Percentiles rank a stretch among this genome's conserved stretches.
Evolutionary conservation across 1,284 basidiomycete species (phyloP).

Genomic region (Cutaneotrichosporon mucoides): DNA sequence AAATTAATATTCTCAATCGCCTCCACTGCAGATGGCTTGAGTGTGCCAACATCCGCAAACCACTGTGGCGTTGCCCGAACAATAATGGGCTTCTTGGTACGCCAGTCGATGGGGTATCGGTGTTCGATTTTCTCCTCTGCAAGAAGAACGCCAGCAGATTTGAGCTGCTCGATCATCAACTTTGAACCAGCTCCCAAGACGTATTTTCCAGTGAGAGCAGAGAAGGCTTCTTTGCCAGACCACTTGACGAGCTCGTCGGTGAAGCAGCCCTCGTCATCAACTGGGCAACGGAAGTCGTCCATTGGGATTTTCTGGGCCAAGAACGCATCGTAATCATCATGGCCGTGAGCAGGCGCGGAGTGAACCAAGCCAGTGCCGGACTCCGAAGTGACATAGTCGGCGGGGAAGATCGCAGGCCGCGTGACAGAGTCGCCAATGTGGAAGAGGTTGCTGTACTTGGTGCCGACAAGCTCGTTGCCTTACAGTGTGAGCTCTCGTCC

Average conservation of each 20-base stretch:
- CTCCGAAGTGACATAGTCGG: conserved; percentile 71
- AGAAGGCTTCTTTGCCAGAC: conserved; percentile 48
- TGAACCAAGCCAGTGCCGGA: conserved; percentile 97
- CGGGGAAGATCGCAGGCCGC: conserved; percentile 52
- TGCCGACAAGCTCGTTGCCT: conserved; percentile 64
- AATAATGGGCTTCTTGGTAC: conserved; percentile 88
- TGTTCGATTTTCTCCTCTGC: conserved; percentile 73
- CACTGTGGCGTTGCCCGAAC: conserved; percentile 94
- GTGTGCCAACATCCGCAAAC: conserved; percentile 86
- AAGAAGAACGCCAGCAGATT: conserved; percentile 58
- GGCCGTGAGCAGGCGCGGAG: conserved; percentile 90
- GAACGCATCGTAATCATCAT: conserved; percentile 83
- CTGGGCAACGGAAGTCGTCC: conserved; percentile 61
- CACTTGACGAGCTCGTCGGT: conserved; percentile 57
- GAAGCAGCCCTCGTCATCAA: conserved; percentile 75
- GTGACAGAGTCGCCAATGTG: conserved; percentile 54
- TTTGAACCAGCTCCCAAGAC: conserved; percentile 70
- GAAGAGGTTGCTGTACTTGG: conserved; percentile 69
- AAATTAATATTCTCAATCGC: conserved; percentile 74
- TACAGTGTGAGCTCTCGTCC: conserved; percentile 8
- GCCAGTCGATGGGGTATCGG: conserved; percentile 96
- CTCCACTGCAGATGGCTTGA: conserved; percentile 70
- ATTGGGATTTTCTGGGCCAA: conserved; percentile 40
- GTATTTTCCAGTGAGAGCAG: conserved; percentile 58
- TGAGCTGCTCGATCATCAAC: conserved; percentile 63